These are phyloP conservation scores for Parascedosporium putredinis DNA, from an alignment of 2,329 filamentous ascomycete genomes.

Conservation along the genomic window DNA sequence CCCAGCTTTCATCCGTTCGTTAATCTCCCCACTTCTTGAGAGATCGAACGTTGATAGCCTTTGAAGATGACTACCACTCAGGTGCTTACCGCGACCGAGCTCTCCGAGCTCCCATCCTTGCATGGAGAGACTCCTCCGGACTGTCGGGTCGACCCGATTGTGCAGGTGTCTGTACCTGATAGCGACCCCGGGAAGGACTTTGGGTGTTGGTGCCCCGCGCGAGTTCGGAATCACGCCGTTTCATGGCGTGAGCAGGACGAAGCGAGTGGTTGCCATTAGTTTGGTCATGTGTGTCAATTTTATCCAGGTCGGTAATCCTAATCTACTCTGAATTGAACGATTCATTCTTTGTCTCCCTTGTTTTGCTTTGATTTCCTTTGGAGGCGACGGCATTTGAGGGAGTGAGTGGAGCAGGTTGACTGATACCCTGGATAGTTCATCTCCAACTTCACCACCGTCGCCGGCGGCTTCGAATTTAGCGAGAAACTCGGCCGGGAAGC, in stretches of 20 bases:
- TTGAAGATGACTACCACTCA: not conserved
- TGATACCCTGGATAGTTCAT: conserved; percentile 15
- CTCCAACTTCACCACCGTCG: conserved; percentile 20
- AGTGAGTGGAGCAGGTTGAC: no score
- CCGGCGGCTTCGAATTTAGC: conserved; percentile 19
- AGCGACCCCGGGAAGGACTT: not conserved
- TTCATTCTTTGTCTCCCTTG: no score
- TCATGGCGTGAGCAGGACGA: conserved; percentile 2
- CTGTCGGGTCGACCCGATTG: not conserved
- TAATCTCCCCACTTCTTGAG: no score
- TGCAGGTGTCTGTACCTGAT: no score
- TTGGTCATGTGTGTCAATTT: conserved; percentile 4
- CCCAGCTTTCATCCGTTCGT: no score
- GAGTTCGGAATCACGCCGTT: conserved; percentile 2
- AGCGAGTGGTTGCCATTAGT: conserved; percentile 1
- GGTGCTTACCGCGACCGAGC: not conserved
- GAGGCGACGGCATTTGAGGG: no score
- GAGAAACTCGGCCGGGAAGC: conserved; percentile 16
- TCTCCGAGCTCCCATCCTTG: not conserved
- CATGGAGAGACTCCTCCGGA: not conserved
- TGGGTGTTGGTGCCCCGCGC: not conserved
- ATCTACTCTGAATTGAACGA: no score
- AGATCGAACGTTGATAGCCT: not conserved
- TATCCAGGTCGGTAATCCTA: not conserved
- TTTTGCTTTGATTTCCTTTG: no score